A percentile compares a stretch with the other conserved stretches of the same genome.
phyloP scores from a whole-genome alignment of 371 early-diverging fungal genomes.

The Umbelopsis sp. region DNA sequence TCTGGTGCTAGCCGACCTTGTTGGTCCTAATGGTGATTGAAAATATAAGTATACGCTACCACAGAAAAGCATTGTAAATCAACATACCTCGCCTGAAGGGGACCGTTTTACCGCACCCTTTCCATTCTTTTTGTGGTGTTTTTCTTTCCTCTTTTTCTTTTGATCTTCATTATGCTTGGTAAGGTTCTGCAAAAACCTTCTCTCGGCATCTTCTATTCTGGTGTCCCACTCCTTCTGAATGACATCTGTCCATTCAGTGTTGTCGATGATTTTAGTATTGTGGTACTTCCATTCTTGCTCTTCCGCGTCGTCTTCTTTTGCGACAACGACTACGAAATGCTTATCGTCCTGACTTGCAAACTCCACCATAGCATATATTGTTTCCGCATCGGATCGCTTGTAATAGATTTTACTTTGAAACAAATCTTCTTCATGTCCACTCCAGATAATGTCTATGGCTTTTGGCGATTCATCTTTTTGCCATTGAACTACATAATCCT shows the following conservation, averaged over 20 bases:
- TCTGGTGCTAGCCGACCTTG: conserved; percentile 36
- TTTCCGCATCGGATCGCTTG: conserved; percentile 48
- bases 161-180: conserved; percentile 26
- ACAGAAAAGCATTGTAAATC: background rate
- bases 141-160: conserved; percentile 18
- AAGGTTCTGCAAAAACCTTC: conserved; percentile 38
- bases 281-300: conserved; percentile 40
- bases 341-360: conserved; percentile 32
- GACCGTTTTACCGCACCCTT: background rate
- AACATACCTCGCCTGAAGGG: background rate
- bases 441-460: conserved; percentile 40
- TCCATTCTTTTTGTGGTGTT: background rate
- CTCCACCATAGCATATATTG: conserved; percentile 42
- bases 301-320: conserved; percentile 31
- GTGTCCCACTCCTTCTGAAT: conserved; percentile 38
- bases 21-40: background rate
- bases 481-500: conserved; percentile 40
- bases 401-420: conserved; percentile 46
- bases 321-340: conserved; percentile 41
- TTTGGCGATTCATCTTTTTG: conserved; percentile 41
- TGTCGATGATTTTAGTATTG: conserved; percentile 42
- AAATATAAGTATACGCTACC: background rate
- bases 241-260: conserved; percentile 42
- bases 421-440: conserved; percentile 27
- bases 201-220: conserved; percentile 43